A percentile compares a stretch with the other conserved stretches of the same genome.
Conservation (phyloP, 208 protist genomes). For the Chromosphaera perkinsii region DNA sequence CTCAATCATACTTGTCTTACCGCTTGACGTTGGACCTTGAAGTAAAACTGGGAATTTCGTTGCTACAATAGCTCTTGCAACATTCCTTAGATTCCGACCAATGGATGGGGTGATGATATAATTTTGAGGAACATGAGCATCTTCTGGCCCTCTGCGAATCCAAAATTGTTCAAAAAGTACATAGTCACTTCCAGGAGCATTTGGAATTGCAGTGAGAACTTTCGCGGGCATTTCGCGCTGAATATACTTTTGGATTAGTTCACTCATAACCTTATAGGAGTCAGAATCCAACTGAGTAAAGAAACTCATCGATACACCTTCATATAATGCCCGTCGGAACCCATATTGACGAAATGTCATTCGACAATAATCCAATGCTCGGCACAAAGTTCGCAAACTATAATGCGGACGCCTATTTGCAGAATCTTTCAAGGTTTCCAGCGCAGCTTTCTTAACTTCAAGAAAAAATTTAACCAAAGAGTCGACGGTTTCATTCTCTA, state of each 20-base stretch:
- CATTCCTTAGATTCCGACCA: neutral
- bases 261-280: too few relatives aligned
- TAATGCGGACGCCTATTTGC: constrained; percentile 88
- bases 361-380: constrained; percentile 74
- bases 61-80: neutral
- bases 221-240: too few relatives aligned
- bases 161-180: too few relatives aligned
- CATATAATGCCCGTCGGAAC: constrained; percentile 81
- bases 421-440: constrained; percentile 72
- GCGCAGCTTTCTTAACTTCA: constrained; percentile 68
- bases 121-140: too few relatives aligned
- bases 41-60: constrained; percentile 91
- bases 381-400: constrained; percentile 90
- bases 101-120: neutral
- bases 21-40: constrained; percentile 93
- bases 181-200: too few relatives aligned
- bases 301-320: constrained; percentile 79
- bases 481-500: constrained; percentile 49
- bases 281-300: constrained; percentile 78
- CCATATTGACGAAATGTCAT: constrained; percentile 69
- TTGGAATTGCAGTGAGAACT: too few relatives aligned
- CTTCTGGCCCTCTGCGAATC: too few relatives aligned
- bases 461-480: constrained; percentile 90
- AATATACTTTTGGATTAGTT: too few relatives aligned
- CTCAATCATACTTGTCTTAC: constrained; percentile 98